Base-by-base conservation (phyloP, 208 protist species). In the Leishmania major region DNA sequence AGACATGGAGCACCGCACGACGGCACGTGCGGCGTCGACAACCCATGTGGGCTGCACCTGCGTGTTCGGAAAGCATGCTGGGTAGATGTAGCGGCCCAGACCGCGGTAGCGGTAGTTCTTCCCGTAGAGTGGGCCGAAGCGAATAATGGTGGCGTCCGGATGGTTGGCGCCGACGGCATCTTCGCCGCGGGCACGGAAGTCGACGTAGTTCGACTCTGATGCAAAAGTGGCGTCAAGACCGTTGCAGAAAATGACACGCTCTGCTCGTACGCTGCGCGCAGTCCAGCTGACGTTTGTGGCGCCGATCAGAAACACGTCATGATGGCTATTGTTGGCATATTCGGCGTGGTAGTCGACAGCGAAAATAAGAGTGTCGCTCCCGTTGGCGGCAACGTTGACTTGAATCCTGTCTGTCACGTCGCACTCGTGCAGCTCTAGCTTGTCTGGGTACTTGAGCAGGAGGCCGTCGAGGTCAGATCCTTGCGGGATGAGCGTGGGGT, bases 291-390 rank as follows among this genome's bases (percentile, higher is more conserved):
- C 92, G 84, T 98, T 97, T 45, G 92, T 96, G 43, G 91, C 88
- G 17, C 96, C 96, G 51, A 89, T 96, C 8, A 98, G 84, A 81
- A 96, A 97, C 13, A 98, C 93, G 83, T 98, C 96, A 84, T 95
- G 91, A 83, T 98, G 96, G 85, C 94, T 97, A 83, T 98, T 97
- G 80, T 98, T 97, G 28, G 94, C 94, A 82, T 98, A 97, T 87
- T 98, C 94, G 77, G 87, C 86, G 87, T 95, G 91, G 82, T 94
- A 97, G 88, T 96, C 94, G 15, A 98, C 85, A 69, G 96, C 94
- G 81, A 97, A 97, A 79, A 98, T 95, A 83, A 98, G 91, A 35
- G 94, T 97, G 84, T 98, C 96, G 82, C 93, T 96, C 59, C 94
- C 96, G 81, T 98, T 97, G 17, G 94, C 79, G 5, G 96, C 96